Percentiles rank a stretch among this genome's conserved stretches.
phyloP scores from a whole-genome alignment of 805 yeast genomes.

The Scheffersomyces coipomensis region DNA sequence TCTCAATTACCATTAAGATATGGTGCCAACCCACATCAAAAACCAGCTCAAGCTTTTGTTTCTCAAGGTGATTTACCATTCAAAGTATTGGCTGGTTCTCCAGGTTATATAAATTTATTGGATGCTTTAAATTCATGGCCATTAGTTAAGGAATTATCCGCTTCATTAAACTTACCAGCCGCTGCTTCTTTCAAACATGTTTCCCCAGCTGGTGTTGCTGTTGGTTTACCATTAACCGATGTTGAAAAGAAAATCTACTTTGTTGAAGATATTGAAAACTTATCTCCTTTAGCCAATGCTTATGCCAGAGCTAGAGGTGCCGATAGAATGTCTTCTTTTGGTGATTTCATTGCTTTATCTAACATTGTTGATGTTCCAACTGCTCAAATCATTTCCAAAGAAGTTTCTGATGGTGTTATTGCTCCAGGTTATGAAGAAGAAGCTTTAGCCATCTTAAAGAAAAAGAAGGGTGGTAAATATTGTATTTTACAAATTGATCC shows the following conservation, averaged over 20 bases:
- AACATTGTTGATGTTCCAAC: constrained; percentile 96
- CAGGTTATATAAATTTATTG: constrained; percentile 94
- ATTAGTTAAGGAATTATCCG: constrained; percentile 92
- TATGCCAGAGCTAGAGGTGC: constrained; percentile 99
- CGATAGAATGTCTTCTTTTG: constrained; percentile 98
- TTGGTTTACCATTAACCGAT: constrained; percentile 89
- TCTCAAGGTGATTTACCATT: constrained; percentile 86
- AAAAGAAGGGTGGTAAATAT: constrained; percentile 97
- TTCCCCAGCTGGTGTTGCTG: constrained; percentile 98
- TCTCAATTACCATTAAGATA: constrained; percentile 94
- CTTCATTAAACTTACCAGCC: constrained; percentile 92
- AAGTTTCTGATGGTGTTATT: constrained; percentile 97
- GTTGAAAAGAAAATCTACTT: constrained; percentile 93
- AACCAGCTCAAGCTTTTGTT: constrained; percentile 97
- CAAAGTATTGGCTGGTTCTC: constrained; percentile 90
- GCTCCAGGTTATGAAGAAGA: constrained; percentile 96
- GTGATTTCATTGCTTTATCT: constrained; percentile 96
- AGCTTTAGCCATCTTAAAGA: constrained; percentile 82
- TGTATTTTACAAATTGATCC: constrained; percentile 96
- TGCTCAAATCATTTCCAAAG: constrained; percentile 94
- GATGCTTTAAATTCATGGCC: constrained; percentile 99
- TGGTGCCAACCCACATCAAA: constrained; percentile 99
- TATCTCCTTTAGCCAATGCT: constrained; percentile 96
- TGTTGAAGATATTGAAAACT: constrained; percentile 89
- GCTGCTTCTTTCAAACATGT: constrained; percentile 99